These are phyloP conservation scores for Aureobasidium sp. DNA, from an alignment of 2,329 filamentous ascomycete species.

Conservation along the genomic window DNA sequence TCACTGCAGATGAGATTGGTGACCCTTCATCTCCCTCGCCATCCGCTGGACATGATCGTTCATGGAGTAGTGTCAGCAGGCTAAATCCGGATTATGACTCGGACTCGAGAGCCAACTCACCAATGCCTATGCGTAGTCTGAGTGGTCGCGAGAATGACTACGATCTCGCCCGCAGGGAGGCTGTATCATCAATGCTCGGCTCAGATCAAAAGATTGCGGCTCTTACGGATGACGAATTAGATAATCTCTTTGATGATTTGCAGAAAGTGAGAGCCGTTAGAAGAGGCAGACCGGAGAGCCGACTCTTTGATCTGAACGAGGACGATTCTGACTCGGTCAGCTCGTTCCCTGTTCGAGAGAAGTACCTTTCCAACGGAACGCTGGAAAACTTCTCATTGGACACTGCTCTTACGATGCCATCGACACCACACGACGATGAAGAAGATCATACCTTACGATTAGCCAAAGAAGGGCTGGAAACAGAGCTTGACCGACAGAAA, in stretches of 20 bases:
- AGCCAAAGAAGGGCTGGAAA: conserved; percentile 74
- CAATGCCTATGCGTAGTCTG: conserved; percentile 50
- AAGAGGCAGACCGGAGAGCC: conserved; percentile 54
- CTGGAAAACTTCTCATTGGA: conserved; percentile 95
- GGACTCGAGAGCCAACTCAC: conserved; percentile 71
- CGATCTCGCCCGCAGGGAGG: conserved; percentile 87
- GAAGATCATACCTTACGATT: conserved; percentile 68
- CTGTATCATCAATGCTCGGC: conserved; percentile 79
- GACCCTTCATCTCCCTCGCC: conserved; percentile 49
- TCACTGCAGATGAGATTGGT: conserved; percentile 54
- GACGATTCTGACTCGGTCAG: conserved; percentile 83
- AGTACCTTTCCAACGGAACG: conserved; percentile 80
- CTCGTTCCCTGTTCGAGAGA: conserved; percentile 82
- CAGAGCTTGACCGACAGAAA: conserved; percentile 72
- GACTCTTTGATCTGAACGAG: conserved; percentile 40
- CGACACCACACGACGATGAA: conserved; percentile 72
- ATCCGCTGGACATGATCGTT: conserved; percentile 60
- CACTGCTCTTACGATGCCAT: conserved; percentile 87
- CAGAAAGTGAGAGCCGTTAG: conserved; percentile 79
- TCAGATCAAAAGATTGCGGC: conserved; percentile 85
- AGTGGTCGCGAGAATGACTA: conserved; percentile 76
- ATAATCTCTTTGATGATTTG: conserved; percentile 87
- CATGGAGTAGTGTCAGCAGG: conserved; percentile 54
- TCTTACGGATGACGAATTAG: conserved; percentile 87
- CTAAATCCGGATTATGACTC: conserved; percentile 70